Percentiles rank a stretch among this genome's conserved stretches.
Conservation (phyloP, 2,329 filamentous ascomycete genomes). For the Pseudocercospora pini-densiflorae region DNA sequence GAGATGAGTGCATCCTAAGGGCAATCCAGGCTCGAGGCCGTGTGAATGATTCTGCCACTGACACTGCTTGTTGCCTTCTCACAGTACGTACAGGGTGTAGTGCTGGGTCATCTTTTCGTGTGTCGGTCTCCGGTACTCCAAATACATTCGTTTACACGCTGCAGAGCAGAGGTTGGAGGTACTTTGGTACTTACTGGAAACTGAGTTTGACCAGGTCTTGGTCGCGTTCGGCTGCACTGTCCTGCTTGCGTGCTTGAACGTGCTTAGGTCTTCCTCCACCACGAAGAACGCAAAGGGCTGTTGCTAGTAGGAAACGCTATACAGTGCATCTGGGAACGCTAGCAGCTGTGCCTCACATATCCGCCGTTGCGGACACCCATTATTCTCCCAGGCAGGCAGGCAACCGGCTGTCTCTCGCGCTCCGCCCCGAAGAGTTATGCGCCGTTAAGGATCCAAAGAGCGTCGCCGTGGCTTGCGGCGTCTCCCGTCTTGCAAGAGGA, state of each 20-base stretch:
- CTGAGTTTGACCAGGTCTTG: slow-evolving; percentile 6
- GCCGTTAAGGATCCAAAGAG: slow-evolving; percentile 7
- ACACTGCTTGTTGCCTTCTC: neutral
- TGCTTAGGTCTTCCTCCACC: neutral
- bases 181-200: neutral
- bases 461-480: slow-evolving; percentile 10
- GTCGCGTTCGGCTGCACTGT: neutral
- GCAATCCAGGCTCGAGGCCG: neutral
- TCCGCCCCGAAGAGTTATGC: neutral
- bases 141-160: neutral
- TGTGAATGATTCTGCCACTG: neutral
- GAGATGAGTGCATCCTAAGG: neutral
- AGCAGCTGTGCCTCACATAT: neutral
- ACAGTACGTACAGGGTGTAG: neutral
- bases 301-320: neutral
- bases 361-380: neutral
- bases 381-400: neutral
- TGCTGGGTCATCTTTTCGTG: neutral
- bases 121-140: neutral
- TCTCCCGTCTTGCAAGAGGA: slow-evolving; percentile 10
- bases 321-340: neutral
- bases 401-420: neutral
- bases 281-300: neutral
- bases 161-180: neutral
- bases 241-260: neutral